Evolutionary conservation across 2,329 filamentous ascomycete species (phyloP).

Genomic region (Fusarium praegraminearum): DNA sequence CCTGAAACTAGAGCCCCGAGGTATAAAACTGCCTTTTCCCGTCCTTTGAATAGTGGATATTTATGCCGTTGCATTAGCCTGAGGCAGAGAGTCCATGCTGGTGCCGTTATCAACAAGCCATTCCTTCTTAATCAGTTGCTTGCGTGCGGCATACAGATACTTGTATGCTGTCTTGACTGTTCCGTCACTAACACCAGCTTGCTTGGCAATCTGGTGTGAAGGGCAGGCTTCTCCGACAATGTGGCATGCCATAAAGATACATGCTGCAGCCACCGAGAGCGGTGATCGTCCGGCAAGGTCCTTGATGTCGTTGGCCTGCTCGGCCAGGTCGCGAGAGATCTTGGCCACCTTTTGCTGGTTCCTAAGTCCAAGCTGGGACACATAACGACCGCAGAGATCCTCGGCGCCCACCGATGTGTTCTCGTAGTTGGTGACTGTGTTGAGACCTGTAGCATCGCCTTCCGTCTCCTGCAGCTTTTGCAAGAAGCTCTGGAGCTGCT

Average conservation of each 20-base stretch:
- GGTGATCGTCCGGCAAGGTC: conserved; percentile 93
- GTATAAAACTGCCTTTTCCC: conserved; percentile 4
- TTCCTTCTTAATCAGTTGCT: conserved; percentile 78
- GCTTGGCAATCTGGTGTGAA: conserved; percentile 86
- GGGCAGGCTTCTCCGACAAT: conserved; percentile 81
- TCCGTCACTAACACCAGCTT: conserved; percentile 93
- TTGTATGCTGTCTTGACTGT: conserved; percentile 98
- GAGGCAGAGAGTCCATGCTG: conserved; percentile 77
- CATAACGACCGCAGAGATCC: conserved; percentile 90
- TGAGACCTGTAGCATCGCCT: conserved; percentile 60
- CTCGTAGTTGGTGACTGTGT: conserved; percentile 76
- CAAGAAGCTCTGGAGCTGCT: conserved; percentile 89
- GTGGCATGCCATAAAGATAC: conserved; percentile 95
- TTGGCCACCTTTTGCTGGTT: conserved; percentile 80
- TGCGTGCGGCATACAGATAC: conserved; percentile 79
- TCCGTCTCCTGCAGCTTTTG: conserved; percentile 75
- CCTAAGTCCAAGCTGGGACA: conserved; percentile 81
- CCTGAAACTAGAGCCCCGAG: neutral
- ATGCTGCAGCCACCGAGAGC: conserved; percentile 91
- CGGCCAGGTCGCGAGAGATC: conserved; percentile 82
- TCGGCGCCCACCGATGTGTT: conserved; percentile 83
- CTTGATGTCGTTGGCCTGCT: conserved; percentile 80
- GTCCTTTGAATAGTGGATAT: neutral
- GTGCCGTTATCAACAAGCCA: conserved; percentile 80
- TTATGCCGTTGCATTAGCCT: conserved; percentile 33